Evolutionary conservation across 345 rosid genomes (phyloP).

Genomic region (Heritiera fomes): DNA sequence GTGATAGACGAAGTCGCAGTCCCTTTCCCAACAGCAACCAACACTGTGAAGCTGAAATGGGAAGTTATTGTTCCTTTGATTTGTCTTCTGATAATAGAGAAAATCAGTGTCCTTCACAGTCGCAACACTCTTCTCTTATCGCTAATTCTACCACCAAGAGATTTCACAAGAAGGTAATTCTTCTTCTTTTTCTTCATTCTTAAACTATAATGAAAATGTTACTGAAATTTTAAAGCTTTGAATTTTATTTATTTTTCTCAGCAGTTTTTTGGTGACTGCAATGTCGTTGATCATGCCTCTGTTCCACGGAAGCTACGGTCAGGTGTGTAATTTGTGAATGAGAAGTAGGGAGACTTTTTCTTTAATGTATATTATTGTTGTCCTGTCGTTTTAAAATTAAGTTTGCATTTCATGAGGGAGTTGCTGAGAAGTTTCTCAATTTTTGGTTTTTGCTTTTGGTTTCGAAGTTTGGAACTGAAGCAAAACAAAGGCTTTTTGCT

Average conservation of each 20-base stretch:
- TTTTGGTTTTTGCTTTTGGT: constrained; percentile 38
- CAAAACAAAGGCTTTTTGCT: constrained; percentile 39
- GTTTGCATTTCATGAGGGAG: constrained; percentile 27
- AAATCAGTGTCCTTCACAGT: constrained; percentile 26
- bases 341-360: neutral
- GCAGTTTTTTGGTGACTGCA: constrained; percentile 50
- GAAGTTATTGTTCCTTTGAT: constrained; percentile 16
- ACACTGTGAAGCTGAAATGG: constrained; percentile 40
- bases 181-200: neutral
- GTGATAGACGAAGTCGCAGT: constrained; percentile 22
- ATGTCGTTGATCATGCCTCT: constrained; percentile 68
- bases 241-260: neutral
- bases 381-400: constrained; percentile 17
- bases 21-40: constrained; percentile 21
- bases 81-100: constrained; percentile 25
- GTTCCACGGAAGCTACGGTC: constrained; percentile 96
- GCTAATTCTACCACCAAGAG: constrained; percentile 36
- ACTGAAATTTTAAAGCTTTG: neutral
- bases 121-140: constrained; percentile 15
- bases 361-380: neutral
- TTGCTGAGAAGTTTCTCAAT: constrained; percentile 53
- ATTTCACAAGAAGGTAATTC: constrained; percentile 55
- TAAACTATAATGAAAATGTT: neutral
- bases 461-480: constrained; percentile 51
- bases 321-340: constrained; percentile 53